Base-by-base conservation (phyloP, 768 basidiomycete species). In the Boletus pseudo-olivaceus region DNA sequence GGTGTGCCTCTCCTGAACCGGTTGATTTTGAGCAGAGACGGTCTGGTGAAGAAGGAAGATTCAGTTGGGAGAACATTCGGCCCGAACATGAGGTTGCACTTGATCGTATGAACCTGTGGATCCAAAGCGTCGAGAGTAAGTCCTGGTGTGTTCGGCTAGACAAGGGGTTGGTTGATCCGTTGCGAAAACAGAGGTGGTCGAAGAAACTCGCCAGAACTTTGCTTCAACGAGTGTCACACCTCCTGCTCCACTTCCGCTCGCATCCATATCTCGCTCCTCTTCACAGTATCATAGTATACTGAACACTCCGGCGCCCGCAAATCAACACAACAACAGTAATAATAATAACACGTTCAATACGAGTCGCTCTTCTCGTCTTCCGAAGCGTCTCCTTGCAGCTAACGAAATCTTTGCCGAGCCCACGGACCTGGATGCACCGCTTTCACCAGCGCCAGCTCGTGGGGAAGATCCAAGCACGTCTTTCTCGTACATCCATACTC, bases 31-130 rank as follows among this genome's bases (percentile, higher is more conserved):
- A 70, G 52, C 56, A 72, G 47, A 59, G 70, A 48, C 59, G 66
- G 19, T 72, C 70, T 29, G 61, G 58, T 23, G 69, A 70, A 39
- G 70, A 65, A 48, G 69, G 71, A 30, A 60, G 69, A 29, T 70
- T 70, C 41, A 70, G 69, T 33, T 70, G 71, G 67, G 69, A 70
- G 51, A 57, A 70, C 20, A 72, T 72, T 19, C 64, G 69, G 5
- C 67, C 68, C 5, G 68, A 70, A 44, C 61, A 56, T 19, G 66
- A 70, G 43, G 58, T 67, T 4, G 70, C 68, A 14, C 57, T 73
- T 3, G 88, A 93, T 60, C 76, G 90, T 48, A 84, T 93, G 86
- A 79, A 83, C 1, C 73, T 87, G 49, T 93, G 91, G 91, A 87
- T 90, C 71, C 81, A 81, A 60, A 89, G 83, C 54, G 87, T 91